Base-by-base conservation (phyloP, 2,329 filamentous ascomycete species). In the Stachybotrys chartarum region DNA sequence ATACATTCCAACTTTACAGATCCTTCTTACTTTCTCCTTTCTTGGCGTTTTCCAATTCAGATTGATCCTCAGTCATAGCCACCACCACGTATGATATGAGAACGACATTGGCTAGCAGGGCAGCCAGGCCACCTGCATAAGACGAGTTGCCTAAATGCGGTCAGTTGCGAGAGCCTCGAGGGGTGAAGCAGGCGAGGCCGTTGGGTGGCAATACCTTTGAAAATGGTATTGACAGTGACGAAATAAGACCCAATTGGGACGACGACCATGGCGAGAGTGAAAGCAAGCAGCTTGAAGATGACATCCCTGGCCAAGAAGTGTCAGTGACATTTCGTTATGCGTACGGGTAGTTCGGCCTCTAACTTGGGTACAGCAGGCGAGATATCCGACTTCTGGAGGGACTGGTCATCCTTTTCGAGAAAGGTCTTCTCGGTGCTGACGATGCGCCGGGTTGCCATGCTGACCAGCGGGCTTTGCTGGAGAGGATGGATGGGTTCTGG, bases 201-300 rank as follows among this genome's bases (percentile, higher is more conserved):
- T 10, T 42, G 35, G 10, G 14, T 14, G 35, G 49, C 66, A 75
- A 55, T 75, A 92, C 93, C 92, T 63, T 78, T 77, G 73, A 96
- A 97, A 31, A 97, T 64, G 1, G 78, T 81, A 66, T 92, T 82
- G 31, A 96, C 79, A 0, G 89, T 88, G 50, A 88, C 66, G 70
- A 95, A 99, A 73, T 97, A 99, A 47, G 88, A 91, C 46, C 90
- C 86, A 63, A 99, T 90, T 14, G 94, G 94, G 18, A 89, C 73
- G 16, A 88, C 81, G 57, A 97, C 81, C 93, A 99, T 97, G 68
- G 91, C 92, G 45, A 92, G 77, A 0, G 92, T 96, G 74, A 97
- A 97, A 60, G 82, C 86, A 16, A 97, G 80, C 18, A 99, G 84
- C 75, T 97, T 99, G 67, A 86, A 75, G 60, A 99, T 94, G 61